phyloP scores from a whole-genome alignment of 768 basidiomycete species.

The Lentinula boryana region DNA sequence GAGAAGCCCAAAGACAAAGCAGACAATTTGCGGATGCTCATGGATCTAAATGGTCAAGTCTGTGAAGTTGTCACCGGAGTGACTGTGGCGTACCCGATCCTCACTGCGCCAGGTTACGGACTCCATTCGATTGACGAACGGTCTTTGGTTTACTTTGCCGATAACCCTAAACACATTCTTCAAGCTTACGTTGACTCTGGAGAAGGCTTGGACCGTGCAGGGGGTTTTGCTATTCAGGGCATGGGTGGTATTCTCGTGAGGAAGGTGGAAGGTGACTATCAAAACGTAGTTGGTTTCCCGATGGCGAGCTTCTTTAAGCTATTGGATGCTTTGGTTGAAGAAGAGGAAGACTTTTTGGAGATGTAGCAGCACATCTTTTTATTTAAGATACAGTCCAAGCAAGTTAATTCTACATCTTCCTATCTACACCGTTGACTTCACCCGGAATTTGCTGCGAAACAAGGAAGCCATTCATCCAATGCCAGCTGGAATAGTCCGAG shows the following conservation, averaged over 20 bases:
- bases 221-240: constrained; percentile 94
- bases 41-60: constrained; percentile 77
- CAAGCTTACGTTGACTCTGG: constrained; percentile 80
- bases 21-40: constrained; percentile 84
- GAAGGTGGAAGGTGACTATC: constrained; percentile 84
- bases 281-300: constrained; percentile 92
- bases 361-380: constrained; percentile 17
- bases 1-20: constrained; percentile 81
- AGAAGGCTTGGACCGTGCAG: constrained; percentile 85
- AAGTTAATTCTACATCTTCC: not conserved
- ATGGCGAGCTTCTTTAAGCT: constrained; percentile 79
- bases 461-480: constrained; percentile 43
- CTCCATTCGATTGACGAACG: constrained; percentile 79
- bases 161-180: constrained; percentile 52
- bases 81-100: constrained; percentile 72
- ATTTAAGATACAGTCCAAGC: not conserved
- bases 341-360: constrained; percentile 69
- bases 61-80: constrained; percentile 95
- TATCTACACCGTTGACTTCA: no score
- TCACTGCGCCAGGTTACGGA: constrained; percentile 71
- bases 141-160: constrained; percentile 70
- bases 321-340: constrained; percentile 62
- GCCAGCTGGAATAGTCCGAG: constrained; percentile 39
- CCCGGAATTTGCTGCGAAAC: constrained; percentile 20
- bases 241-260: constrained; percentile 76